phyloP scores from a whole-genome alignment of 108 stramenopile genomes.

The Skeletonema potamos region DNA sequence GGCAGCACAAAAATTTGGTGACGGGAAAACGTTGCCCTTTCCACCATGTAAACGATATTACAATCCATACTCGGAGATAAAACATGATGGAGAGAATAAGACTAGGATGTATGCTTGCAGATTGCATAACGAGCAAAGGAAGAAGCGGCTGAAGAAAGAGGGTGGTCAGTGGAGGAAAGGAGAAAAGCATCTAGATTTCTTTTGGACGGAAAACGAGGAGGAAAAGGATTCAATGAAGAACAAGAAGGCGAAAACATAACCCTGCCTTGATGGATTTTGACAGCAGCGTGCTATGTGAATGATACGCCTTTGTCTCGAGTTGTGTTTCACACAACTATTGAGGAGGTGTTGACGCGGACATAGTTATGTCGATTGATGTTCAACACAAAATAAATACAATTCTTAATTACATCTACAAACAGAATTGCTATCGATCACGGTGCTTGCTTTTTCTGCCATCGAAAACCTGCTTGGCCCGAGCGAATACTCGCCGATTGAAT shows the following conservation, averaged over 20 bases:
- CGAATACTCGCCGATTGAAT: too few species aligned
- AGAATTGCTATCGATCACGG: too few species aligned
- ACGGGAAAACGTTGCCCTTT: conserved; percentile 74
- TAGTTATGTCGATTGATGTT: neutral
- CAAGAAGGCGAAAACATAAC: conserved; percentile 1
- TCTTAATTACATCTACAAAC: too few species aligned
- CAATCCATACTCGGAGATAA: conserved; percentile 44
- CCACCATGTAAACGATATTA: conserved; percentile 85
- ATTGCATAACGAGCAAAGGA: conserved; percentile 66
- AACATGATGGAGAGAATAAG: conserved; percentile 16
- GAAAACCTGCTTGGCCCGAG: too few species aligned
- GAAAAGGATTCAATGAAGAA: neutral
- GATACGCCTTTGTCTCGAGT: neutral
- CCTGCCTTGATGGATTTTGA: neutral
- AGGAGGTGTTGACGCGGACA: neutral
- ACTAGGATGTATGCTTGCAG: conserved; percentile 77
- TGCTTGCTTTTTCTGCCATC: too few species aligned
- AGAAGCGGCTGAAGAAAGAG: conserved; percentile 58
- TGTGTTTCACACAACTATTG: neutral
- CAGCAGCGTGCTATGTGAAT: conserved; percentile 2
- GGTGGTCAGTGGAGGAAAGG: conserved; percentile 57
- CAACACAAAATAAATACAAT: neutral
- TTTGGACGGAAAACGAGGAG: conserved; percentile 37
- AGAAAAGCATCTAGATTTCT: conserved; percentile 62
- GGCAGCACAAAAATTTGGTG: conserved; percentile 69